Evolutionary conservation across 192 early-diverging fungal genomes (phyloP).

Genomic region (Coemansia sp.): DNA sequence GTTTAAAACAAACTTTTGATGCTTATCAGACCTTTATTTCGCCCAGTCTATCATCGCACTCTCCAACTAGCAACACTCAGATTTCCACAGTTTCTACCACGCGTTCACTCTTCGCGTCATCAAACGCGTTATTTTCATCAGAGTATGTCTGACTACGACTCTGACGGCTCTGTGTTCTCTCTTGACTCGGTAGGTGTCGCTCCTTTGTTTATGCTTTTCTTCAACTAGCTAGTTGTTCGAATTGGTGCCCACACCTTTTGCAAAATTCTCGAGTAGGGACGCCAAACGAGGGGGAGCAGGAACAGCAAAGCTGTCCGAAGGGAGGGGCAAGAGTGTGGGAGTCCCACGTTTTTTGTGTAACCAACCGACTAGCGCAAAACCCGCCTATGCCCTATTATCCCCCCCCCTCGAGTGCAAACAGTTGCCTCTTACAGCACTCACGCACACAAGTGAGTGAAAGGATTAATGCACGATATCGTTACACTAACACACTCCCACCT

Average conservation of each 20-base stretch:
- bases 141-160: slow-evolving; percentile 48
- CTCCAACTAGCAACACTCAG: neutral
- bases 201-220: neutral
- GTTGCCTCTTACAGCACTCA: neutral
- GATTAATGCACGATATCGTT: neutral
- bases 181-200: slow-evolving; percentile 22
- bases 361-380: neutral
- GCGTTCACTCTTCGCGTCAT: neutral
- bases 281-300: neutral
- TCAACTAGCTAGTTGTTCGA: neutral
- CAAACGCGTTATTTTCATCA: neutral
- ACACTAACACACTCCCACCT: neutral
- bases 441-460: neutral
- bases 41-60: slow-evolving; percentile 1
- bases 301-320: neutral
- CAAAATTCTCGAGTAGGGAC: neutral
- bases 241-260: neutral
- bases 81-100: neutral
- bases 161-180: slow-evolving; percentile 38
- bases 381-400: neutral
- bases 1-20: neutral
- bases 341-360: neutral
- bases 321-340: neutral
- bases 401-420: neutral
- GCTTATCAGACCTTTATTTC: slow-evolving; percentile 9